Conservation (phyloP, 192 early-diverging fungal species). For the Coemansia pectinata region DNA sequence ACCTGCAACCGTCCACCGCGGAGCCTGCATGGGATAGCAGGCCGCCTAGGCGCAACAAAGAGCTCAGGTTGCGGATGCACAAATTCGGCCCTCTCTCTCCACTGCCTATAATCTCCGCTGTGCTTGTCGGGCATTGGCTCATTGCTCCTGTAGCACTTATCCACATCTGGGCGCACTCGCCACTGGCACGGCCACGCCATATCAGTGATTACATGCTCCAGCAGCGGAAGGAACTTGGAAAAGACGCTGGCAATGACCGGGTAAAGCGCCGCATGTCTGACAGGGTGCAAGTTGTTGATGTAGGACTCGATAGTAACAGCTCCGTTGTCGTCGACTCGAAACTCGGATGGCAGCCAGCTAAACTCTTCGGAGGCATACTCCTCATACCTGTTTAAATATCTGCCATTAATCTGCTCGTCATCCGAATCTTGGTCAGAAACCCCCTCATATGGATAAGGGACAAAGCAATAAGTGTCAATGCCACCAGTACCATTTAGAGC, state of each 20-base stretch:
- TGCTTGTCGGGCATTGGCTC: neutral
- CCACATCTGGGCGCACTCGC: neutral
- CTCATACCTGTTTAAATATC: neutral
- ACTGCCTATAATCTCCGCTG: neutral
- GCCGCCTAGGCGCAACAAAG: conserved; percentile 27
- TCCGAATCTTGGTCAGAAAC: neutral
- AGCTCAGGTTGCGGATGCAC: conserved; percentile 40
- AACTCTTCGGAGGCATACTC: conserved; percentile 10
- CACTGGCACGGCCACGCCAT: neutral
- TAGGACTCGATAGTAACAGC: conserved; percentile 56
- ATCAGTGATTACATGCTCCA: conserved; percentile 58
- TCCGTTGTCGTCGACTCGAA: conserved; percentile 56
- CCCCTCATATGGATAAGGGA: neutral
- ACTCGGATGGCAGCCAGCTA: conserved; percentile 69
- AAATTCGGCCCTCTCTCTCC: conserved; percentile 7
- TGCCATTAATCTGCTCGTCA: neutral
- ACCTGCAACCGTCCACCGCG: conserved; percentile 24
- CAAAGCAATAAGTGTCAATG: neutral
- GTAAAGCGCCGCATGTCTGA: conserved; percentile 55
- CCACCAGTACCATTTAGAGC: neutral
- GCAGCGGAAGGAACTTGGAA: conserved; percentile 61
- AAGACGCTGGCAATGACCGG: conserved; percentile 56
- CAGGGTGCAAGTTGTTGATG: conserved; percentile 75
- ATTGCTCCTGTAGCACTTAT: neutral
- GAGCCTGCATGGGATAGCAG: conserved; percentile 23